phyloP scores from a whole-genome alignment of 1,139 yeast species.

The Debaryomycetaceae sp. region DNA sequence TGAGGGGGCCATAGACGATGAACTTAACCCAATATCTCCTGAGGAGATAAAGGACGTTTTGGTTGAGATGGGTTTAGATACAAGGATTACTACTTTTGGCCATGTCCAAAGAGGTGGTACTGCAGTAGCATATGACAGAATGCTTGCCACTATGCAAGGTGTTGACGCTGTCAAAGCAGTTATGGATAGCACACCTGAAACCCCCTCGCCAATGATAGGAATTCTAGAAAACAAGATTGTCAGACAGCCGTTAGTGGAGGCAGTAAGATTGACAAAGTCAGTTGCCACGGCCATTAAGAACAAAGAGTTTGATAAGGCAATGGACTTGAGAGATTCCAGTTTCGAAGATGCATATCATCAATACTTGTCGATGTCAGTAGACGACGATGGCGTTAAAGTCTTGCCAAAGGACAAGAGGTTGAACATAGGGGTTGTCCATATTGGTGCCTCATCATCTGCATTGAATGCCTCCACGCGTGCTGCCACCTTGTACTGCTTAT shows the following conservation, averaged over 20 bases:
- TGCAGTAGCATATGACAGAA: constrained; percentile 90
- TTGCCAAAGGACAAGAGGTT: constrained; percentile 52
- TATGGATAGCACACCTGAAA: constrained; percentile 78
- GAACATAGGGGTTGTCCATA: constrained; percentile 78
- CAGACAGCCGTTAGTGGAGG: constrained; percentile 80
- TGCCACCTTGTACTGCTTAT: constrained; percentile 84
- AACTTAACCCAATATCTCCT: constrained; percentile 76
- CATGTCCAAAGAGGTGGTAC: constrained; percentile 99
- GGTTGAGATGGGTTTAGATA: constrained; percentile 82
- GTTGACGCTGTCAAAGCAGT: constrained; percentile 96
- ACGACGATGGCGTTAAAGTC: constrained; percentile 59
- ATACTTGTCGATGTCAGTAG: constrained; percentile 64
- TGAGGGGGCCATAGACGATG: constrained; percentile 91
- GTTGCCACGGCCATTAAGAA: constrained; percentile 82
- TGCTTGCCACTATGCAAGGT: constrained; percentile 92
- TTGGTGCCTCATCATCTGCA: constrained; percentile 98
- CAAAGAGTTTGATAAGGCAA: constrained; percentile 82
- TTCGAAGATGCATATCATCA: constrained; percentile 76
- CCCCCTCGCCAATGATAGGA: constrained; percentile 95
- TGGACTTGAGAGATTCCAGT: constrained; percentile 81
- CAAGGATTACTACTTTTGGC: constrained; percentile 91
- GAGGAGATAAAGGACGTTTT: constrained; percentile 76
- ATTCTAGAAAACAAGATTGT: constrained; percentile 82
- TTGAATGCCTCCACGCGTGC: constrained; percentile 92
- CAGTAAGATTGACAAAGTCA: constrained; percentile 78